Percentiles rank a stretch among this genome's conserved stretches.
Conservation (phyloP, 345 rosid genomes). For the Dimocarpus longan region DNA sequence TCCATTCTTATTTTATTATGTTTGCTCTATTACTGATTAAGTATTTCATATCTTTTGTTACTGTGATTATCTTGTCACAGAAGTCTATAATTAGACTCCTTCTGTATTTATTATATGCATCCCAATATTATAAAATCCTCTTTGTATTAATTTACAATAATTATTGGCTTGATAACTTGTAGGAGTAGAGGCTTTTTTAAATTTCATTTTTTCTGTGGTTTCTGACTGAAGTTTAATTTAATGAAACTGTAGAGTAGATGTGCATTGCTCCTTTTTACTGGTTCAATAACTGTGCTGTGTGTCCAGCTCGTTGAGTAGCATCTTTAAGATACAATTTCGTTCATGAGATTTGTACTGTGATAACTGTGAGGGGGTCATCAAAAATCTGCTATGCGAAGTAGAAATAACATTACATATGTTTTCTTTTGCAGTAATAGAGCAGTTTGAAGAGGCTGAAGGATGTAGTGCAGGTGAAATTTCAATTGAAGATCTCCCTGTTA, state of each 20-base stretch:
- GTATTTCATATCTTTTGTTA: too few species aligned
- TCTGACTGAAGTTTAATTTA: not conserved
- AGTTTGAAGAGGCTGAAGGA: conserved; percentile 67
- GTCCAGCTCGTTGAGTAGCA: not conserved
- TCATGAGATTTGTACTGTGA: not conserved
- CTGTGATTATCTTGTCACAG: too few species aligned
- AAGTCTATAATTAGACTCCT: too few species aligned
- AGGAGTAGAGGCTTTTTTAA: not conserved
- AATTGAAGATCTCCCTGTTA: conserved; percentile 56
- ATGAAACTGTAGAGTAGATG: not conserved
- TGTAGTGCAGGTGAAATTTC: conserved; percentile 57
- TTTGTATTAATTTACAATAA: too few species aligned
- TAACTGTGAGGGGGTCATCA: not conserved
- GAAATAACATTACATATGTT: not conserved
- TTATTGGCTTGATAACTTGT: not conserved
- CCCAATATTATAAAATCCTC: too few species aligned
- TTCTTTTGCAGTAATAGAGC: conserved; percentile 63
- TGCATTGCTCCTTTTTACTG: not conserved
- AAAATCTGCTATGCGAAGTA: not conserved
- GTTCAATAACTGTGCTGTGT: not conserved
- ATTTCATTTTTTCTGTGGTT: not conserved
- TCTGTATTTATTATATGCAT: too few species aligned
- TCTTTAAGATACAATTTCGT: not conserved
- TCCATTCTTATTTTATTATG: too few species aligned
- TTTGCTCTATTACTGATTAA: too few species aligned